These are phyloP conservation scores for Helotiales sp. DNA, from an alignment of 2,329 filamentous ascomycete species.

Conservation along the genomic window DNA sequence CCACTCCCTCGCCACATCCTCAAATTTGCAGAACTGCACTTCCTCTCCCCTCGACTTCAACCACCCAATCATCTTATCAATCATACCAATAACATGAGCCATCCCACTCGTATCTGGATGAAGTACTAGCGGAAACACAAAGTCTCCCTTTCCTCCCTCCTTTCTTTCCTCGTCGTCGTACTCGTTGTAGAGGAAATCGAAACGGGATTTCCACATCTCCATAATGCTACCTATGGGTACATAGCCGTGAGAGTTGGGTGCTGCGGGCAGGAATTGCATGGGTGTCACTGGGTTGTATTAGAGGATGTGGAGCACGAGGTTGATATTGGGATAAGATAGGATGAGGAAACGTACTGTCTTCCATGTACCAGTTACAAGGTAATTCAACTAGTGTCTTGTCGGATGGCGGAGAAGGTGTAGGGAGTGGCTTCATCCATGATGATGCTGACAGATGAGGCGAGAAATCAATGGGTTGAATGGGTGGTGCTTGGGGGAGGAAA, in stretches of 20 bases:
- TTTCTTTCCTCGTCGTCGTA: conserved; percentile 47
- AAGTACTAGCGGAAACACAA: conserved; percentile 57
- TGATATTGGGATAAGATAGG: not conserved
- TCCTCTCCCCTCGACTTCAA: conserved; percentile 51
- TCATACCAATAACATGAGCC: conserved; percentile 59
- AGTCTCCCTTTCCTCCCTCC: conserved; percentile 41
- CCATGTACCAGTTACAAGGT: conserved; percentile 56
- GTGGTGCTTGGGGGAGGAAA: conserved; percentile 48
- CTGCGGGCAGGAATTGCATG: conserved; percentile 44
- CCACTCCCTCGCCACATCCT: conserved; percentile 46
- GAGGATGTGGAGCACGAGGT: no score
- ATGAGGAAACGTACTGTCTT: conserved; percentile 46
- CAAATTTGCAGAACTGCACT: conserved; percentile 53
- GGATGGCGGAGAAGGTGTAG: conserved; percentile 38
- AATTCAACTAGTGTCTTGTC: conserved; percentile 51
- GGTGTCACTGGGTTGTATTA: conserved; percentile 27
- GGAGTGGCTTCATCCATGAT: conserved; percentile 53
- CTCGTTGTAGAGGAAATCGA: conserved; percentile 33
- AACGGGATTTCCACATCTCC: conserved; percentile 48
- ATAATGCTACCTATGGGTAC: conserved; percentile 54
- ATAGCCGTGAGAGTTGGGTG: conserved; percentile 53
- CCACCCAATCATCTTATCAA: conserved; percentile 53
- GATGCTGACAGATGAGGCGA: conserved; percentile 40
- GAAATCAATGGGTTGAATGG: conserved; percentile 50
- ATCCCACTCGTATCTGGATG: conserved; percentile 65